These are phyloP conservation scores for Vaccinium corymbosum DNA, from an alignment of 148 eudicot genomes.

Conservation along the genomic window DNA sequence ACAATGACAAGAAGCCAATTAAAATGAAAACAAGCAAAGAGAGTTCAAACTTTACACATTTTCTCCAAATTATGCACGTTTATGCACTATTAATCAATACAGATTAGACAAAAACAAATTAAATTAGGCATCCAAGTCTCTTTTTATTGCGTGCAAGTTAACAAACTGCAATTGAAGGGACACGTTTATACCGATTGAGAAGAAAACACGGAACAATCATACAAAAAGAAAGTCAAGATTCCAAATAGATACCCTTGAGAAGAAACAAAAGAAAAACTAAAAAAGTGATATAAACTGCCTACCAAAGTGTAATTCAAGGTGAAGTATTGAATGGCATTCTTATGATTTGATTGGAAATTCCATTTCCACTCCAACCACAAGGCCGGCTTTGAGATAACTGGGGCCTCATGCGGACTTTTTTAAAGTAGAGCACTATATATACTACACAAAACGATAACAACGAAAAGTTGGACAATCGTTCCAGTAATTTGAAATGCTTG, in stretches of 20 bases:
- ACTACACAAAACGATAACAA: no score
- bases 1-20: neutral
- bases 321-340: neutral
- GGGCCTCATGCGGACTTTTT: no score
- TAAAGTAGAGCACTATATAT: no score
- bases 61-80: neutral
- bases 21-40: neutral
- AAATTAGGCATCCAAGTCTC: constrained; percentile 1
- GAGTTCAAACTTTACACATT: neutral
- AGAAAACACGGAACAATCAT: neutral
- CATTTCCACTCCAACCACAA: neutral
- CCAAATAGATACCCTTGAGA: neutral
- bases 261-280: neutral
- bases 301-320: neutral
- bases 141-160: constrained; percentile 13
- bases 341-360: neutral
- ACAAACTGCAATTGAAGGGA: neutral
- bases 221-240: neutral
- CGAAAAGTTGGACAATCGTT: no score
- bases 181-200: neutral
- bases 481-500: no score
- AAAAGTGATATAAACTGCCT: neutral
- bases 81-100: neutral
- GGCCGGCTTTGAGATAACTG: neutral
- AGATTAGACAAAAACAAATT: neutral